Percentiles rank a stretch among this genome's conserved stretches.
Evolutionary conservation across 1,284 basidiomycete genomes (phyloP).

Genomic region (Wallemia hederae): DNA sequence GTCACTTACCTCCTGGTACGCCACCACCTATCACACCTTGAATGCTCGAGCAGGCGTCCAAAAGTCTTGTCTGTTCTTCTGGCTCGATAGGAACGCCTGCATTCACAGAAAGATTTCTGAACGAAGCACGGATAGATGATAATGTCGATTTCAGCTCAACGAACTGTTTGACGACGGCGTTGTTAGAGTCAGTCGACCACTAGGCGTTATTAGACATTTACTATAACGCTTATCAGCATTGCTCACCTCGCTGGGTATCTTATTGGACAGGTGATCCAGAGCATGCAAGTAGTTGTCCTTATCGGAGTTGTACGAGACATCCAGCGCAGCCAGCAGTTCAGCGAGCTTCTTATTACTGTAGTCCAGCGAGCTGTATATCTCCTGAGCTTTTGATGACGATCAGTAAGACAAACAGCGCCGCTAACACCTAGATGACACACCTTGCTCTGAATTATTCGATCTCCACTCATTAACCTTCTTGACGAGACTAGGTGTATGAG

Average conservation of each 20-base stretch:
- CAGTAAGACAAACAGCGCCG: neutral
- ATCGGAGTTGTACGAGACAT: constrained; percentile 10
- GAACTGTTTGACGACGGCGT: neutral
- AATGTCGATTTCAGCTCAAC: neutral
- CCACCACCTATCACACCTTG: constrained; percentile 76
- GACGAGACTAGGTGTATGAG: constrained; percentile 70
- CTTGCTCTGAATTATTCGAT: constrained; percentile 27
- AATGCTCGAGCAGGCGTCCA: constrained; percentile 44
- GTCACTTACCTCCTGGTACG: constrained; percentile 57
- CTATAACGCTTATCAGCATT: neutral
- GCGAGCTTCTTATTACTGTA: constrained; percentile 14
- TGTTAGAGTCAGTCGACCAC: neutral
- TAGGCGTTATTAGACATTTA: neutral
- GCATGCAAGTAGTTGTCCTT: constrained; percentile 11
- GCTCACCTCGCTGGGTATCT: neutral
- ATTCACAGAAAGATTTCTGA: constrained; percentile 59
- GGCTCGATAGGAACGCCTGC: constrained; percentile 77
- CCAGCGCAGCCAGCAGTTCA: constrained; percentile 10
- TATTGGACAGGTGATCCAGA: neutral
- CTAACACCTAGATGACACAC: constrained; percentile 18
- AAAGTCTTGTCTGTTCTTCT: constrained; percentile 51
- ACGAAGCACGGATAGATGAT: constrained; percentile 30
- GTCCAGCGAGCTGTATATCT: constrained; percentile 21
- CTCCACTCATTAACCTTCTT: constrained; percentile 68
- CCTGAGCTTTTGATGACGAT: constrained; percentile 1